Base-by-base conservation (phyloP, 108 stramenopile genomes). In the Aurantiochytrium sp. region DNA sequence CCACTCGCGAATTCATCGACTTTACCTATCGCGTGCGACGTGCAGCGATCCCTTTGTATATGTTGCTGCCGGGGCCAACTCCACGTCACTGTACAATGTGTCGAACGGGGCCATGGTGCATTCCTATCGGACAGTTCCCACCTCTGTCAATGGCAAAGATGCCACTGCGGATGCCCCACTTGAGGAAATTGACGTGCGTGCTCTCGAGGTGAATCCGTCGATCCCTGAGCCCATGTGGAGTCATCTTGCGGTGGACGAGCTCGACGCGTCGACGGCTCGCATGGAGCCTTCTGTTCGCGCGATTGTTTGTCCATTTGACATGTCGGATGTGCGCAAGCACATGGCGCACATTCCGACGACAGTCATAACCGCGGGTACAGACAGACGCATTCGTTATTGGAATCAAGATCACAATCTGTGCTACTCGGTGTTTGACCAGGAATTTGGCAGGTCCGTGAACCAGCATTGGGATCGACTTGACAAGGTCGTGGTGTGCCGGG, bases 361-460 rank as follows among this genome's bases (percentile, higher is more conserved):
- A 21, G 73, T 83, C 1, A 51, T 83, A 18, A 51, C 49, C 8
- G 73, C 73, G 16, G 73, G 73, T 5, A 83, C 73, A n/a, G 73
- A 83, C 51, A 25, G 73, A 5, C 73, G 73, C 51, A 83, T 83
- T 28, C 44, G 73, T 5, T 83, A 83, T 44, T 83, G 73, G 73
- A 25, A 83, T 23, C 51, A 12, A 0, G 73, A 83, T n/a, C 44
- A 10, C 18, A 25, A 25, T 12, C 5, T 21, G 16, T 83, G 49
- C 51, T 83, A 83, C 73, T 83, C 73, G 23, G 45, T 83, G 8
- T 83, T 83, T 53, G 73, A 83, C 73, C 73, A 83, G 51, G 73
- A 83, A n/a, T 83, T 83, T 83, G 73, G 73, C 73, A 53, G n/a
- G 49, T 47, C 49, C 12, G 51, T 53, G 12, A 47, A 83, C 16